Base-by-base conservation (phyloP, 805 yeast genomes). In the Metschnikowia reukaufii region DNA sequence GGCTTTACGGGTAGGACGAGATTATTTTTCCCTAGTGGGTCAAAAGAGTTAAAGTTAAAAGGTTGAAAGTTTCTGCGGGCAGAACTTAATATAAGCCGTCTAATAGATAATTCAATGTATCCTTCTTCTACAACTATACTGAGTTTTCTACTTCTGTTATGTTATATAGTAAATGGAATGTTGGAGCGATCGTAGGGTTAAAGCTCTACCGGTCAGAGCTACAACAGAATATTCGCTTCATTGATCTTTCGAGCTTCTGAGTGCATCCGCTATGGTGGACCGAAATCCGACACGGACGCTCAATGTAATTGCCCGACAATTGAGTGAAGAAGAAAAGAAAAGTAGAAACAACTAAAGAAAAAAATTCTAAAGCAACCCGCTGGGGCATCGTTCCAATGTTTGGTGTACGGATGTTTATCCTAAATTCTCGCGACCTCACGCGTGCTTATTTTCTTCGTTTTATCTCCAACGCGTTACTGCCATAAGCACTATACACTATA, bases 151-250 rank as follows among this genome's bases (percentile, higher is more conserved):
- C n/a, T n/a, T n/a, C n/a, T n/a, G n/a, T n/a, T n/a, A n/a, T n/a
- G n/a, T n/a, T n/a, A n/a, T n/a, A n/a, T n/a, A n/a, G n/a, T n/a
- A n/a, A n/a, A n/a, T n/a, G n/a, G 15, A 43, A 16, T 58, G 61
- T 58, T n/a, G 43, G 59, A 54, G 56, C 47, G 47, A 41, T 36
- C 48, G 61, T 58, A 58, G 60, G 49, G 61, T 47, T 53, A 43
- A 38, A 36, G 42, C 45, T 42, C 44, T 54, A 51, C 39, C 8
- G 49, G 42, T 25, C 40, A 45, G 48, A 45, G 44, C 36, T 42
- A 27, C 49, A 39, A 46, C 54, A 48, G 54, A 53, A 51, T 51
- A 42, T 42, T 41, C 47, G 39, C 48, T 35, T 39, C 34, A 12
- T 49, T 42, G 34, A 36, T 55, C 55, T 55, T 30, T 43, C 59